Evolutionary conservation across 768 basidiomycete genomes (phyloP).

Genomic region (Leucocoprinus leucothites): DNA sequence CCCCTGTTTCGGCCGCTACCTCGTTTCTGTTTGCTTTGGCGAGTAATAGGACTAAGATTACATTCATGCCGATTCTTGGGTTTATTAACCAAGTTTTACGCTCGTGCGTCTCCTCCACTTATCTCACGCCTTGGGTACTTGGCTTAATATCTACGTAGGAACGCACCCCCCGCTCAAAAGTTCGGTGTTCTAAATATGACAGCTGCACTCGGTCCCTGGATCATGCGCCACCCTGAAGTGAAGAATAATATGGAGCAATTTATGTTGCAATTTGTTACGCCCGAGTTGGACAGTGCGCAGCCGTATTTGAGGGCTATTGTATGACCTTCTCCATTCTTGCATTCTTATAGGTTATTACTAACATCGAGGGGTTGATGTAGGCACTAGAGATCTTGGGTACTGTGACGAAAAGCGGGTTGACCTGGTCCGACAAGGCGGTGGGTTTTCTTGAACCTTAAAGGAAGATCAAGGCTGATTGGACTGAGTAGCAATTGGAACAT

Average conservation of each 20-base stretch:
- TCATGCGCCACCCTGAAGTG: slow-evolving; percentile 83
- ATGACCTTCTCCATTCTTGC: slow-evolving; percentile 23
- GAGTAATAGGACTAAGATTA: slow-evolving; percentile 75
- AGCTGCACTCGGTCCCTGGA: slow-evolving; percentile 69
- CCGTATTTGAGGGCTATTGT: slow-evolving; percentile 80
- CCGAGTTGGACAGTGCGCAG: slow-evolving; percentile 62
- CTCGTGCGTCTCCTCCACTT: slow-evolving; percentile 41
- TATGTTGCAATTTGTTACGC: slow-evolving; percentile 68
- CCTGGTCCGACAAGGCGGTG: slow-evolving; percentile 66
- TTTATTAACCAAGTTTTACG: slow-evolving; percentile 75
- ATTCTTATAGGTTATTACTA: too few species aligned
- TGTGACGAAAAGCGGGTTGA: slow-evolving; percentile 64
- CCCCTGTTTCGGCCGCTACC: slow-evolving; percentile 75
- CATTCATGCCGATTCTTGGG: slow-evolving; percentile 75
- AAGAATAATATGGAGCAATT: slow-evolving; percentile 77
- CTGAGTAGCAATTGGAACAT: slow-evolving; percentile 50
- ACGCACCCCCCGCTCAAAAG: slow-evolving; percentile 56
- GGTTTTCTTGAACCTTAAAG: background rate
- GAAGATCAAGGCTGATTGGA: background rate
- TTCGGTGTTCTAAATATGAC: slow-evolving; percentile 88
- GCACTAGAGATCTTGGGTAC: slow-evolving; percentile 81
- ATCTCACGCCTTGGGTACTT: background rate
- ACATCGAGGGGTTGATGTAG: slow-evolving; percentile 41
- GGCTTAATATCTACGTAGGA: slow-evolving; percentile 17
- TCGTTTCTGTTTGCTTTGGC: slow-evolving; percentile 78